Evolutionary conservation across 768 basidiomycete genomes (phyloP).

Genomic region (Lactifluus subvellereus): DNA sequence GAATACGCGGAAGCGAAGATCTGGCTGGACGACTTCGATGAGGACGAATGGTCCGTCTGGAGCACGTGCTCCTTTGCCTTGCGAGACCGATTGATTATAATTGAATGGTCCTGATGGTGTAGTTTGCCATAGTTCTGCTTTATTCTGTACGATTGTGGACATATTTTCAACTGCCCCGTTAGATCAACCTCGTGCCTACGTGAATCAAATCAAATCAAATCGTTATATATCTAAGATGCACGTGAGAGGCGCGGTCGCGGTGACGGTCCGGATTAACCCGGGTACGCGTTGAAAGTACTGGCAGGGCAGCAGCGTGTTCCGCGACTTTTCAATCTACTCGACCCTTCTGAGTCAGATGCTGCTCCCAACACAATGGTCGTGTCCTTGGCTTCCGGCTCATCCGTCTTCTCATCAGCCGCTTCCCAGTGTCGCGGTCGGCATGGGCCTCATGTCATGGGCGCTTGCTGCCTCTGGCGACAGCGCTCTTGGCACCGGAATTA

Average conservation of each 20-base stretch:
- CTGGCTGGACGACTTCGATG: slow-evolving; percentile 14
- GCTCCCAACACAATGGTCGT: slow-evolving; percentile 35
- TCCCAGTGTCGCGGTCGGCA: slow-evolving; percentile 61
- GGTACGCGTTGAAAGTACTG: slow-evolving; percentile 18
- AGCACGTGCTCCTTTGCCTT: background rate
- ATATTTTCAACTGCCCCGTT: too few species aligned
- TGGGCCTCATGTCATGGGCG: slow-evolving; percentile 70
- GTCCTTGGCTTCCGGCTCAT: slow-evolving; percentile 32
- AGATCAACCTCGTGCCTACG: too few species aligned
- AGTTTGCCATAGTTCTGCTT: background rate
- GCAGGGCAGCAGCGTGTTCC: slow-evolving; percentile 22
- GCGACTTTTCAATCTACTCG: slow-evolving; percentile 78
- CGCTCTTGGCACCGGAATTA: slow-evolving; percentile 52
- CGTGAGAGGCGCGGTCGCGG: slow-evolving; percentile 22
- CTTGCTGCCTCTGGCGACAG: slow-evolving; percentile 43
- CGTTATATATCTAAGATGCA: background rate
- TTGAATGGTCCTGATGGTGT: background rate
- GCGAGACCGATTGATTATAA: background rate
- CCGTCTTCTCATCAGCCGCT: slow-evolving; percentile 27
- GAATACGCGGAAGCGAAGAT: slow-evolving; percentile 18
- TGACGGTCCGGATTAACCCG: slow-evolving; percentile 15
- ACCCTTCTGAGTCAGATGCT: slow-evolving; percentile 69
- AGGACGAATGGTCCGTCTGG: background rate
- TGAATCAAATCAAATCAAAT: background rate
- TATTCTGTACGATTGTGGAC: background rate